Percentiles rank a stretch among this genome's conserved stretches.
These are phyloP conservation scores for Salix udensis DNA, from an alignment of 345 rosid species.

Conservation along the genomic window DNA sequence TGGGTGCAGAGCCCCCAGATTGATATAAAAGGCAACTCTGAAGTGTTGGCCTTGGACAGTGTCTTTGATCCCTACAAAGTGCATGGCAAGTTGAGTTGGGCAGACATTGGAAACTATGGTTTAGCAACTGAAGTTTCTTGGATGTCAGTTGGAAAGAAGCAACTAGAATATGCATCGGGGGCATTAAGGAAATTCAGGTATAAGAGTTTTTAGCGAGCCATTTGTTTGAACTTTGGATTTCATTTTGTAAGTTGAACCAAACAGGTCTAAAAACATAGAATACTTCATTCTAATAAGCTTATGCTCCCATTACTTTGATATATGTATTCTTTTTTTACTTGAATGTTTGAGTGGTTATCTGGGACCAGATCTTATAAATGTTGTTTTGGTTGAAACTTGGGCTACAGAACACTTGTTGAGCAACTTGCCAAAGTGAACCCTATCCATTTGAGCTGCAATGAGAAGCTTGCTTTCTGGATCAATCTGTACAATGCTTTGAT, in stretches of 20 bases:
- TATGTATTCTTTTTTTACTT: not conserved
- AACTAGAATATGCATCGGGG: conserved; percentile 25
- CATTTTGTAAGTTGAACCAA: not conserved
- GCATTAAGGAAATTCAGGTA: conserved; percentile 30
- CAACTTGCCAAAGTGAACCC: conserved; percentile 30
- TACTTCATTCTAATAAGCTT: not conserved
- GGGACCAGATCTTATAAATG: conserved; percentile 12
- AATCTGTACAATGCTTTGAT: conserved; percentile 85
- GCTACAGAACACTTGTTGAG: conserved; percentile 22
- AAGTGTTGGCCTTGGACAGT: conserved; percentile 21
- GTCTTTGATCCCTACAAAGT: conserved; percentile 25
- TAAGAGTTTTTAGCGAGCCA: not conserved
- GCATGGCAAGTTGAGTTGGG: conserved; percentile 28
- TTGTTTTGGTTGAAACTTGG: conserved; percentile 5
- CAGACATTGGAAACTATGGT: conserved; percentile 25
- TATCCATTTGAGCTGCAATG: conserved; percentile 22
- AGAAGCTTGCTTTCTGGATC: conserved; percentile 93
- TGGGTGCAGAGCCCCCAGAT: conserved; percentile 26
- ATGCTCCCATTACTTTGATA: not conserved
- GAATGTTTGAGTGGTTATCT: not conserved
- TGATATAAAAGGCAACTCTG: conserved; percentile 17
- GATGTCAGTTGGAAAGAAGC: conserved; percentile 29
- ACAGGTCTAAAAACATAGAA: not conserved
- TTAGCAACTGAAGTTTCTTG: conserved; percentile 29
- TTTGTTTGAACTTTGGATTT: conserved; percentile 1